Evolutionary conservation across 192 early-diverging fungal species (phyloP).

Genomic region (Oehlia diaphana): DNA sequence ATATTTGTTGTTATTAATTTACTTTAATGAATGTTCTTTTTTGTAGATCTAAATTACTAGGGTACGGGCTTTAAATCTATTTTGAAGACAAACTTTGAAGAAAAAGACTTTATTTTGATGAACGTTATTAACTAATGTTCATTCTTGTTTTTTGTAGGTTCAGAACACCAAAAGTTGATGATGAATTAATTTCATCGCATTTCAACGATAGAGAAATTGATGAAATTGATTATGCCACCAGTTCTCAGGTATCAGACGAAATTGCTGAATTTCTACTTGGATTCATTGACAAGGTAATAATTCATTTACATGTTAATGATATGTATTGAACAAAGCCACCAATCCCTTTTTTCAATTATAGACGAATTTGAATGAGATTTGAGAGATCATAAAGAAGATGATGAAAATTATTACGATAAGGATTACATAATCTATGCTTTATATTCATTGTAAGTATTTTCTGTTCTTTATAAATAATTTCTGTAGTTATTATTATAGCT

Average conservation of each 20-base stretch:
- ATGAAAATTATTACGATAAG: slow-evolving; percentile 27
- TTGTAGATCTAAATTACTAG: too few relatives aligned
- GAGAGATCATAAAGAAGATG: slow-evolving; percentile 23
- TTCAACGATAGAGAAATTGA: not conserved
- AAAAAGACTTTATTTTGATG: too few relatives aligned
- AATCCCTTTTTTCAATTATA: slow-evolving; percentile 7
- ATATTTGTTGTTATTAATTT: too few relatives aligned
- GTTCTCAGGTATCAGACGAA: slow-evolving; percentile 2
- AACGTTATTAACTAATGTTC: too few relatives aligned
- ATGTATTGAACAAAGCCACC: not conserved
- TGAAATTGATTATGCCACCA: slow-evolving; percentile 16
- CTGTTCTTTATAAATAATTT: too few relatives aligned
- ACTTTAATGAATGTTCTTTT: too few relatives aligned
- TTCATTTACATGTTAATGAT: slow-evolving; percentile 10
- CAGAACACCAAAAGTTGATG: too few relatives aligned
- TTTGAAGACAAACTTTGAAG: too few relatives aligned
- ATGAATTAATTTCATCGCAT: too few relatives aligned
- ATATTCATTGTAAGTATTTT: slow-evolving; percentile 15
- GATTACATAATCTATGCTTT: slow-evolving; percentile 28
- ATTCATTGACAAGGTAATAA: slow-evolving; percentile 17
- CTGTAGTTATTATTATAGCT: too few relatives aligned
- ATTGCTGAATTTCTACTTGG: not conserved
- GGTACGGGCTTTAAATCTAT: not conserved
- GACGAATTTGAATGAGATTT: slow-evolving; percentile 15
- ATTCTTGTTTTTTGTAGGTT: too few relatives aligned